These are phyloP conservation scores for Hyaloperonospora brassicae DNA, from an alignment of 352 stramenopile species.

Conservation along the genomic window DNA sequence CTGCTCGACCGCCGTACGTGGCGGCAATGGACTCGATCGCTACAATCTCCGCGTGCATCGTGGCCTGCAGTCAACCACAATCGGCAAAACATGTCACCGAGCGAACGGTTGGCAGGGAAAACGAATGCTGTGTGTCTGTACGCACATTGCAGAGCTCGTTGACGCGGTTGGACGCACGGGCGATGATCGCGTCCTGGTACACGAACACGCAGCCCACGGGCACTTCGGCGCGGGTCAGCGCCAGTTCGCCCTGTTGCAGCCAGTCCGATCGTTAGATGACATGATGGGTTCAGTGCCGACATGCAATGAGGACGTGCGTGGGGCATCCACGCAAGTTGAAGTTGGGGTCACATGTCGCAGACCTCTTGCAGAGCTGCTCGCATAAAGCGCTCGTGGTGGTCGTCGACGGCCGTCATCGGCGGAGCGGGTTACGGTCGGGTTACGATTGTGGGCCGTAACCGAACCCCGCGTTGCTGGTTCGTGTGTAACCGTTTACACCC, in stretches of 20 bases:
- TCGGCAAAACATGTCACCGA: background rate
- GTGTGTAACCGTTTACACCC: too few relatives aligned
- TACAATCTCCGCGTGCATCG: slow-evolving; percentile 88
- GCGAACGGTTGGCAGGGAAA: background rate
- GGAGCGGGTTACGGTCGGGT: slow-evolving; percentile 9
- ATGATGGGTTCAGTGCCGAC: background rate
- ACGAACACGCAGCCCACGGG: slow-evolving; percentile 91
- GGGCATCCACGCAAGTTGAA: background rate
- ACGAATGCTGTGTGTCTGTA: background rate
- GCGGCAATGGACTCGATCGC: slow-evolving; percentile 77
- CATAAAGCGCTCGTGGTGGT: slow-evolving; percentile 60
- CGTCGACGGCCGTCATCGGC: slow-evolving; percentile 12
- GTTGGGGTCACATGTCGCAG: background rate
- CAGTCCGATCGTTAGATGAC: background rate
- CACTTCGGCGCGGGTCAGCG: slow-evolving; percentile 76
- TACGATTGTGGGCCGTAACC: background rate
- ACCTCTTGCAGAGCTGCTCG: slow-evolving; percentile 63
- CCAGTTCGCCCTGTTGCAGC: slow-evolving; percentile 56
- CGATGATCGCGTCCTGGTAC: slow-evolving; percentile 64
- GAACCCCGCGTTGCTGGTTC: too few relatives aligned
- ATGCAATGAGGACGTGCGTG: background rate
- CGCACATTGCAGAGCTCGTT: slow-evolving; percentile 84
- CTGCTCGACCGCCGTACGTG: slow-evolving; percentile 32
- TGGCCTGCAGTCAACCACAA: slow-evolving; percentile 39
- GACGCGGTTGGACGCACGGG: slow-evolving; percentile 73